These are phyloP conservation scores for Ustilago loliicola DNA, from an alignment of 1,284 basidiomycete genomes.

Conservation along the genomic window DNA sequence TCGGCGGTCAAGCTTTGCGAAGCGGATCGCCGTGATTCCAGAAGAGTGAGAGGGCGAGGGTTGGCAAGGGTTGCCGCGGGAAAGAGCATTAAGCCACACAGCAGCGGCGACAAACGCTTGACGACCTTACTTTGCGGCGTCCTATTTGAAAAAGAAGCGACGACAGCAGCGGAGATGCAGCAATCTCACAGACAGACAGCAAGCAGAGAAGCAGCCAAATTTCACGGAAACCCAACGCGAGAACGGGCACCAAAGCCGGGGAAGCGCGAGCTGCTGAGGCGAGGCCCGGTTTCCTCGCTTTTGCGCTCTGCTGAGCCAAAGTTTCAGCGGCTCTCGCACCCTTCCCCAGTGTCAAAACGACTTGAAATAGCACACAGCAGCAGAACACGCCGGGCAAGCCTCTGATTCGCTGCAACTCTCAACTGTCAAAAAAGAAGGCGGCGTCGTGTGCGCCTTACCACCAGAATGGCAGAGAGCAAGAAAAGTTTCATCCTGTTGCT, in stretches of 20 bases:
- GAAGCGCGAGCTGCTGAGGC: slow-evolving; percentile 1
- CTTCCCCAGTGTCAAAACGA: too few species aligned
- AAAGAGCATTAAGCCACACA: background rate
- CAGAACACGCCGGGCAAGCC: background rate
- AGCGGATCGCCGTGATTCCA: background rate
- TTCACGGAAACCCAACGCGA: background rate
- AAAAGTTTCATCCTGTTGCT: too few species aligned
- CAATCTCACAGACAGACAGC: slow-evolving; percentile 11
- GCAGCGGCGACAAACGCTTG: slow-evolving; percentile 7
- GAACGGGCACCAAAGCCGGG: slow-evolving; percentile 4
- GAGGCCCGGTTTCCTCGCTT: background rate
- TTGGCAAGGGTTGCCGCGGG: background rate
- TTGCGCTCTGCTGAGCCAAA: background rate
- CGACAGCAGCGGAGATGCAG: slow-evolving; percentile 18
- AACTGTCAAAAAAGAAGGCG: slow-evolving; percentile 3
- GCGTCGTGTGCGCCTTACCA: too few species aligned
- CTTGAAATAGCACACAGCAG: background rate
- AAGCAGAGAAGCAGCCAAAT: background rate
- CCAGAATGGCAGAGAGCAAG: too few species aligned
- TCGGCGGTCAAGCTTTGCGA: background rate
- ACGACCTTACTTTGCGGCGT: background rate
- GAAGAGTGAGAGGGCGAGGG: background rate
- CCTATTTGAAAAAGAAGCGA: slow-evolving; percentile 3
- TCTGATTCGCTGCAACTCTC: background rate
- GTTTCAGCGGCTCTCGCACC: background rate